These are phyloP conservation scores for Tricholoma sp. DNA, from an alignment of 768 basidiomycete genomes.

Conservation along the genomic window DNA sequence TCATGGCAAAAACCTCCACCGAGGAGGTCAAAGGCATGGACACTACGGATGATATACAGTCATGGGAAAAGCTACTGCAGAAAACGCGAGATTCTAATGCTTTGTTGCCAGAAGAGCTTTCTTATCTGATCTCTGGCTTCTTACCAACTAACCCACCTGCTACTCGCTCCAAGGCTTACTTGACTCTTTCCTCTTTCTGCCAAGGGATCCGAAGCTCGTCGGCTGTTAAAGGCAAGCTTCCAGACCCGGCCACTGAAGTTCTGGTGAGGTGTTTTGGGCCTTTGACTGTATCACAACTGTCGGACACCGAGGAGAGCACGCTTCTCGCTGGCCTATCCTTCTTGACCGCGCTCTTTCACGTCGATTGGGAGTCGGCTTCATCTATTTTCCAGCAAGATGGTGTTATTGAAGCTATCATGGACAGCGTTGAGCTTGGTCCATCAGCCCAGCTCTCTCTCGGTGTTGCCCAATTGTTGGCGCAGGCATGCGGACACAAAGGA, in stretches of 20 bases:
- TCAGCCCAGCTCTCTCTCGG: constrained; percentile 46
- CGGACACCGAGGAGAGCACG: constrained; percentile 49
- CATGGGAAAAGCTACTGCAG: constrained; percentile 24
- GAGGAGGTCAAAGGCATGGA: background rate
- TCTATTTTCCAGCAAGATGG: constrained; percentile 61
- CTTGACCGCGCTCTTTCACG: constrained; percentile 76
- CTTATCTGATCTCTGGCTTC: constrained; percentile 47
- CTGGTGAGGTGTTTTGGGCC: constrained; percentile 49
- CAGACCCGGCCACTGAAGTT: constrained; percentile 43
- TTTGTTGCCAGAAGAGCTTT: constrained; percentile 53
- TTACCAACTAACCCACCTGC: constrained; percentile 38
- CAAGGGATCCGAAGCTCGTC: constrained; percentile 45
- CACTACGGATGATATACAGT: background rate
- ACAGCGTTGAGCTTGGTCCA: constrained; percentile 62
- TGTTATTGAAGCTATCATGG: constrained; percentile 57
- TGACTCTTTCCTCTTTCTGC: constrained; percentile 64
- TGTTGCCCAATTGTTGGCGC: constrained; percentile 69
- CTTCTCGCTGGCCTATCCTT: constrained; percentile 57
- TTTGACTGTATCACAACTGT: constrained; percentile 42
- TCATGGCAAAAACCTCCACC: background rate
- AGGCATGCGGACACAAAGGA: constrained; percentile 68
- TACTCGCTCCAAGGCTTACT: constrained; percentile 62
- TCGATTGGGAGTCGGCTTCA: constrained; percentile 67
- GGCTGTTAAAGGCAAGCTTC: constrained; percentile 30
- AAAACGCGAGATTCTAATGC: constrained; percentile 24